phyloP scores from a whole-genome alignment of 1,139 yeast genomes.

The Candida albicans region DNA sequence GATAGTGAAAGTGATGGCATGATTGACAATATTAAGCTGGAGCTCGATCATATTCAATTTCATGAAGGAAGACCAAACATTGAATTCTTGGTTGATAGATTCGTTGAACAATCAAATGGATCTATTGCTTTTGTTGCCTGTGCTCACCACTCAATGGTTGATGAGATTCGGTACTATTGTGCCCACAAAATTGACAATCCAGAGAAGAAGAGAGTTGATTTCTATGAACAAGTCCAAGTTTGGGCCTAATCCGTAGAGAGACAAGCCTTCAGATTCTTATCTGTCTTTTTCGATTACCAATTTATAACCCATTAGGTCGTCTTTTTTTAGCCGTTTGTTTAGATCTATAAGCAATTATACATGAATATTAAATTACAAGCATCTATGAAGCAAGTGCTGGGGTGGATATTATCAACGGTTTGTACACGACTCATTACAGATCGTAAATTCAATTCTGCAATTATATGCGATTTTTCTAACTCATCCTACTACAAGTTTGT shows the following conservation, averaged over 20 bases:
- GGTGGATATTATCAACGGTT: too few relatives aligned
- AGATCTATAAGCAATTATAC: too few relatives aligned
- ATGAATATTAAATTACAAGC: too few relatives aligned
- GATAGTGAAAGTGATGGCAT: background rate
- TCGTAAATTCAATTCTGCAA: too few relatives aligned
- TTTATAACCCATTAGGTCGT: too few relatives aligned
- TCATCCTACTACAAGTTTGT: too few relatives aligned
- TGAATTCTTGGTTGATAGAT: slow-evolving; percentile 24
- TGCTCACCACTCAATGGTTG: slow-evolving; percentile 57
- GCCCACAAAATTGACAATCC: slow-evolving; percentile 26
- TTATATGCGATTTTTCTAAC: too few relatives aligned
- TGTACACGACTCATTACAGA: too few relatives aligned
- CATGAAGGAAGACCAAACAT: slow-evolving; percentile 36
- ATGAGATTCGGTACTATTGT: slow-evolving; percentile 42
- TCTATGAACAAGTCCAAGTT: slow-evolving; percentile 41
- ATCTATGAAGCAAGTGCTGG: too few relatives aligned
- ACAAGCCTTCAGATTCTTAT: background rate
- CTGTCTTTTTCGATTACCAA: too few relatives aligned
- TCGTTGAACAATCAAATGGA: slow-evolving; percentile 29
- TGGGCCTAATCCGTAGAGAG: slow-evolving; percentile 27
- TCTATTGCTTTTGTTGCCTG: slow-evolving; percentile 49
- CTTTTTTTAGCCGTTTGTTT: background rate
- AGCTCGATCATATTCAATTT: slow-evolving; percentile 30
- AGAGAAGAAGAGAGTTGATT: slow-evolving; percentile 33
- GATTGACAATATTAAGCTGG: slow-evolving; percentile 16